Base-by-base conservation (phyloP, 805 yeast species). In the Candida tammaniensis region DNA sequence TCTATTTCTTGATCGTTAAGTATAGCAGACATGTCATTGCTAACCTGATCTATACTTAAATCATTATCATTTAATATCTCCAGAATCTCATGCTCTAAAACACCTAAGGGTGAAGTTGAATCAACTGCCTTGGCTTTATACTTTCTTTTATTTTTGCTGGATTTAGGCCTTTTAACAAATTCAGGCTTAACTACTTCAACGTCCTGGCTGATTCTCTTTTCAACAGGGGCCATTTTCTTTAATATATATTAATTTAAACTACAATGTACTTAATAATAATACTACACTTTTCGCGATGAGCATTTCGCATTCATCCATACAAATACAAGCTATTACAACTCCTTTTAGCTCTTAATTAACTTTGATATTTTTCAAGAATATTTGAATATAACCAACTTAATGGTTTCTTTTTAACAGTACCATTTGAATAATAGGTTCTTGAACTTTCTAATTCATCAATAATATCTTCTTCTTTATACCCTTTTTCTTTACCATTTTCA, bases 81-180 rank as follows among this genome's bases (percentile, higher is more conserved):
- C 21, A 75, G 70, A 38, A 89, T 85, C 55, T 89, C 96, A 42
- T 67, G 67, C 43, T 79, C 75, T 27, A 91, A 68, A 5, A 86
- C 84, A 6, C 97, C 97, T 24, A 79, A 61, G 6, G 95, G 86
- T 1, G 93, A 74, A 0, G 94, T 85, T 20, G 82, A 73, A 40
- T 88, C 97, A 9, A 73, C 70, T 7, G 71, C 74, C 47, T 81
- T 81, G 20, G 73, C 63, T 53, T 74, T 78, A 49, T 80, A 82
- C 49, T 76, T 76, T 52, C 77, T 74, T 39, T 48, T 60, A 33
- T 38, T 39, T 34, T 55, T 59, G 10, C 49, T 42, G 29, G 51
- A 49, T 32, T 60, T 55, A 15, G 36, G 37, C 13, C 39, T 19
- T 18, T 40, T 40, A 17, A 37, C 39, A 22, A 30, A 36, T n/a